Evolutionary conservation across 352 stramenopile genomes (phyloP), one percentile per base, ranked within the genome.

Genomic region (Plasmopara muralis): DNA sequence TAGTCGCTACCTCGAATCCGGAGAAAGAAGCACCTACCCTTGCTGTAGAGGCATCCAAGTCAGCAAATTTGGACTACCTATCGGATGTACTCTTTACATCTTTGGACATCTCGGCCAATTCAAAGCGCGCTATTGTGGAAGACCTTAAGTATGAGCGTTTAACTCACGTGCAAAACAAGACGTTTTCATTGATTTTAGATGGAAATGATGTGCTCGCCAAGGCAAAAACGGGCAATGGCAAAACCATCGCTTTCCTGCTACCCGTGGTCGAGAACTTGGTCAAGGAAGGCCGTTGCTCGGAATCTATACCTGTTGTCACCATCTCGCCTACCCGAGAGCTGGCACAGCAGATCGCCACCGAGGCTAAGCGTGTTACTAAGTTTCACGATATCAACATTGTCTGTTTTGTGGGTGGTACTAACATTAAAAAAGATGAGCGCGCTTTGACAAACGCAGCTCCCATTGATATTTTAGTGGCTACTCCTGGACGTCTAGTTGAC

Each of bases 271-370:
- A 96, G 64, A 70, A 68, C 15, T 85, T 96, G 47, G 58, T 96
- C 25, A 83, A 72, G 40, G 58, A 63, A 71, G 71, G 25, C 57
- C 68, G 13, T 53, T 61, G 9, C 77, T 71, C 44, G 16, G 85
- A 97, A 61, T 94, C 91, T 9, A 80, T 98, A 13, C 92, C 85
- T 38, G 91, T 83, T 4, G 76, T 98, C 16, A 73, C 98, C 9
- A 89, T 99, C 50, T 97, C 89, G 20, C 95, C 95, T 6, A 98
- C 95, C 46, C 76, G 95, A 31, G 96, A 99, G 66, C 63, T 99
- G 31, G 95, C 95, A 14, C 72, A 98, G 43, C 96, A 99, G 76
- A 98, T 98, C 53, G 70, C 75, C 14, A 77, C 83, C 30, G 89
- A 98, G 66, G 85, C 81, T 1, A 72, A 85, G 41, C 81, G 88